A percentile compares a stretch with the other conserved stretches of the same genome.
Evolutionary conservation across 805 yeast genomes (phyloP).

Genomic region (Yarrowia deformans): DNA sequence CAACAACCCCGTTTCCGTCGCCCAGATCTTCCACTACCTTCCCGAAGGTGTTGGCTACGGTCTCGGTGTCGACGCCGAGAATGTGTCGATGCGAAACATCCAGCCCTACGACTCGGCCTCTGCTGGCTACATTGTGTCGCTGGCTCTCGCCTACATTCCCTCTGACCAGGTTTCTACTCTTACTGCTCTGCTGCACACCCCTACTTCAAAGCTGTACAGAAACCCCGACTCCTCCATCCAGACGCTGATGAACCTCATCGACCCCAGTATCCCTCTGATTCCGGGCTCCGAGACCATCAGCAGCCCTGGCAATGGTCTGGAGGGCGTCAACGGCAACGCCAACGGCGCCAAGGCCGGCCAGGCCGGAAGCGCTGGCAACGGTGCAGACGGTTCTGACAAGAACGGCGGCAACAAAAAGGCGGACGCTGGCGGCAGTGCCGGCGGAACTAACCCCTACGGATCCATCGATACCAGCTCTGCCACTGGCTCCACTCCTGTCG

Average conservation of each 20-base stretch:
- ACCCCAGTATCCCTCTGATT: constrained; percentile 64
- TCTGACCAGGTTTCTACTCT: constrained; percentile 57
- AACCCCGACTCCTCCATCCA: constrained; percentile 63
- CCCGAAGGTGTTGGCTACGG: constrained; percentile 77
- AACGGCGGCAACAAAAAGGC: constrained; percentile 33
- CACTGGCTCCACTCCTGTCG: constrained; percentile 47
- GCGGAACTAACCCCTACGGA: constrained; percentile 47
- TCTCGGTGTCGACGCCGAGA: constrained; percentile 54
- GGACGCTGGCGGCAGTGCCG: constrained; percentile 37
- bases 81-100: constrained; percentile 69
- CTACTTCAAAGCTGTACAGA: constrained; percentile 65
- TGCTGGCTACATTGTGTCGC: constrained; percentile 75
- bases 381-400: constrained; percentile 16
- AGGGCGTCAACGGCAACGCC: constrained; percentile 41
- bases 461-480: constrained; percentile 48
- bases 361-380: constrained; percentile 1
- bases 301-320: constrained; percentile 20
- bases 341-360: constrained; percentile 20
- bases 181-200: constrained; percentile 58
- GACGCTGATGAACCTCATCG: constrained; percentile 73
- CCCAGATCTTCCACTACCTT: constrained; percentile 83
- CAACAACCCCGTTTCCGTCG: constrained; percentile 72
- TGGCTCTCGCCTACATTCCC: constrained; percentile 89
- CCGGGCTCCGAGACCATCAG: constrained; percentile 44
- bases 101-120: constrained; percentile 72